A percentile compares a stretch with the other conserved stretches of the same genome.
These are phyloP conservation scores for Candida germanica DNA, from an alignment of 805 yeast species.

Conservation along the genomic window DNA sequence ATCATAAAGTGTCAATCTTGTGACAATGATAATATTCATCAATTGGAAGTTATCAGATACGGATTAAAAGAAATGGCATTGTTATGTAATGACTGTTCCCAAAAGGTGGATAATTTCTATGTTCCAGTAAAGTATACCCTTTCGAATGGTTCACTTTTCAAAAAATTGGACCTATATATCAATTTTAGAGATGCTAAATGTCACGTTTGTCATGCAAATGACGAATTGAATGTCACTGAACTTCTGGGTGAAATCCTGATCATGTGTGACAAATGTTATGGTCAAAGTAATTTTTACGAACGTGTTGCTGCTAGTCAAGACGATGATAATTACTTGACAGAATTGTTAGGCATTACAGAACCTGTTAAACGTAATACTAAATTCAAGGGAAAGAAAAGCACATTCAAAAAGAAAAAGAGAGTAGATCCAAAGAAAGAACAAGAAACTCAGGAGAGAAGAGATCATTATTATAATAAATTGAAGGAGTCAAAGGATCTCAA, in stretches of 20 bases:
- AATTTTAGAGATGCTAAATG: slow-evolving; percentile 53
- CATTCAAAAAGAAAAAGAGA: slow-evolving; percentile 19
- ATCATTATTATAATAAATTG: slow-evolving; percentile 33
- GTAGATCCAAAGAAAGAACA: slow-evolving; percentile 10
- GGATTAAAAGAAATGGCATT: slow-evolving; percentile 55
- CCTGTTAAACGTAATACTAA: slow-evolving; percentile 18
- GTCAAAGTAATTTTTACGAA: slow-evolving; percentile 12
- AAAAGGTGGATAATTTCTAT: slow-evolving; percentile 38
- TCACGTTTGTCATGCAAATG: slow-evolving; percentile 40
- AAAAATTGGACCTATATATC: slow-evolving; percentile 44
- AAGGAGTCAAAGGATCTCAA: slow-evolving; percentile 30
- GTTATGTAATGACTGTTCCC: slow-evolving; percentile 45
- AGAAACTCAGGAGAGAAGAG: slow-evolving; percentile 32
- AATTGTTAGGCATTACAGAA: slow-evolving; percentile 48
- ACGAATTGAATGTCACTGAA: slow-evolving; percentile 34
- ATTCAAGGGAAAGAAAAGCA: slow-evolving; percentile 33
- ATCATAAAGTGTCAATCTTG: slow-evolving; percentile 55
- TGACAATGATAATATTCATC: slow-evolving; percentile 51
- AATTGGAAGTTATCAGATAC: slow-evolving; percentile 47
- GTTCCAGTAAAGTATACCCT: slow-evolving; percentile 51
- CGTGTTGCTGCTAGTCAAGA: slow-evolving; percentile 33
- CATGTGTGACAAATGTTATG: slow-evolving; percentile 44
- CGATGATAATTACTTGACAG: slow-evolving; percentile 46
- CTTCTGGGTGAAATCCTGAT: slow-evolving; percentile 19
- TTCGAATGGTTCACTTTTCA: slow-evolving; percentile 54